phyloP scores from a whole-genome alignment of 2,329 filamentous ascomycete genomes.

The Fusarium sp. region DNA sequence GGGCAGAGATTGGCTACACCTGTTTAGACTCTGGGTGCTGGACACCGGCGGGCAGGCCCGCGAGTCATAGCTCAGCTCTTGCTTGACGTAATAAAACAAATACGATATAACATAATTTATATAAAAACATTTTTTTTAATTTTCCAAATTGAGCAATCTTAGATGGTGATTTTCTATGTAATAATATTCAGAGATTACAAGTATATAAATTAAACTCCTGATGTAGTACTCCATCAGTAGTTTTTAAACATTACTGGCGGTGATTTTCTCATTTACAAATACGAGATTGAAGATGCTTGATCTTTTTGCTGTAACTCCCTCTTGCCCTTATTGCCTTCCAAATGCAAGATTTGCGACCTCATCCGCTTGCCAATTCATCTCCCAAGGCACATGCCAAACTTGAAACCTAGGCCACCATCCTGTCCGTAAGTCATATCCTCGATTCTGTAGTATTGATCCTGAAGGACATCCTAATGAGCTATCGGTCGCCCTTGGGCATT shows the following conservation, averaged over 20 bases:
- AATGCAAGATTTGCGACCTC: not conserved
- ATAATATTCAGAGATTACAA: too few relatives aligned
- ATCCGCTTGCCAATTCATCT: not conserved
- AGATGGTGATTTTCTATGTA: too few relatives aligned
- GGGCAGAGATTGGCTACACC: not conserved
- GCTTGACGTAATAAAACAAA: not conserved
- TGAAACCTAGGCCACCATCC: not conserved
- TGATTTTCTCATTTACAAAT: too few relatives aligned
- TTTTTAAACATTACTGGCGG: too few relatives aligned
- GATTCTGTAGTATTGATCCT: not conserved
- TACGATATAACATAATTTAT: not conserved
- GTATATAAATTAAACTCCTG: too few relatives aligned
- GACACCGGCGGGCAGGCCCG: slow-evolving; percentile 14
- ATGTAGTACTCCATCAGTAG: too few relatives aligned
- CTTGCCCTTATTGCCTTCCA: not conserved
- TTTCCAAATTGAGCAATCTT: too few relatives aligned
- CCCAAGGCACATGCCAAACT: slow-evolving; percentile 6
- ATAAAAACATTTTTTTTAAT: too few relatives aligned
- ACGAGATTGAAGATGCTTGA: too few relatives aligned
- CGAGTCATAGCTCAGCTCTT: not conserved
- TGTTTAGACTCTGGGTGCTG: slow-evolving; percentile 15
- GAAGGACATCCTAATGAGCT: not conserved
- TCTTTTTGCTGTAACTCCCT: too few relatives aligned
- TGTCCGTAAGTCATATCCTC: not conserved
- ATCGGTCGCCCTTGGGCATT: not conserved